Conservation (phyloP, 306 rosid species). For the Gillenia trifoliata region DNA sequence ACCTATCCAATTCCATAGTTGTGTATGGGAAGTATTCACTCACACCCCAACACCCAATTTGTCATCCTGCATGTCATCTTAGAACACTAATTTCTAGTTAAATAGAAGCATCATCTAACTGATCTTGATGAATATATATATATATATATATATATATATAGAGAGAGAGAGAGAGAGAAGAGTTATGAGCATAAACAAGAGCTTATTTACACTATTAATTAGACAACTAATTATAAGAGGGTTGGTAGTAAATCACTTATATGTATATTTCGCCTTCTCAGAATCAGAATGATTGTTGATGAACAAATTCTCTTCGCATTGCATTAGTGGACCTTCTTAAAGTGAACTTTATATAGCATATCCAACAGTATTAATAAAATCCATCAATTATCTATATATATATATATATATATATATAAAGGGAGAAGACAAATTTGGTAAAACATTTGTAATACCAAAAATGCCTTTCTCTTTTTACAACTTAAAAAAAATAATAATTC, state of each 20-base stretch:
- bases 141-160: no score
- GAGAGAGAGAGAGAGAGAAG: no score
- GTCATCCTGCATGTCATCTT: neutral
- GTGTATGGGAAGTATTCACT: neutral
- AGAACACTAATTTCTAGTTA: neutral
- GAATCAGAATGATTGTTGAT: neutral
- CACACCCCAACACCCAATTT: neutral
- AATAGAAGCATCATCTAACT: neutral
- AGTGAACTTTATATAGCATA: no score
- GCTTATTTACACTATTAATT: neutral
- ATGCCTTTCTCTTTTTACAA: no score
- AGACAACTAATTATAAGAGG: neutral
- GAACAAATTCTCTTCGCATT: neutral
- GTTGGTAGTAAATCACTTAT: neutral
- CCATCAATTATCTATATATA: no score
- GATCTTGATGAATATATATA: no score
- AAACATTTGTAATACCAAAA: no score
- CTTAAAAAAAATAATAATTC: no score
- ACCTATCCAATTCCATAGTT: neutral
- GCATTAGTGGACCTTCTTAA: neutral
- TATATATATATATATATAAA: no score
- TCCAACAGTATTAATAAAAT: neutral
- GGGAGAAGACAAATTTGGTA: no score
- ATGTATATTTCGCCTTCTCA: neutral
- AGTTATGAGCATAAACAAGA: no score